phyloP scores from a whole-genome alignment of 2,329 filamentous ascomycete species.

The Stachybotrys elegans region DNA sequence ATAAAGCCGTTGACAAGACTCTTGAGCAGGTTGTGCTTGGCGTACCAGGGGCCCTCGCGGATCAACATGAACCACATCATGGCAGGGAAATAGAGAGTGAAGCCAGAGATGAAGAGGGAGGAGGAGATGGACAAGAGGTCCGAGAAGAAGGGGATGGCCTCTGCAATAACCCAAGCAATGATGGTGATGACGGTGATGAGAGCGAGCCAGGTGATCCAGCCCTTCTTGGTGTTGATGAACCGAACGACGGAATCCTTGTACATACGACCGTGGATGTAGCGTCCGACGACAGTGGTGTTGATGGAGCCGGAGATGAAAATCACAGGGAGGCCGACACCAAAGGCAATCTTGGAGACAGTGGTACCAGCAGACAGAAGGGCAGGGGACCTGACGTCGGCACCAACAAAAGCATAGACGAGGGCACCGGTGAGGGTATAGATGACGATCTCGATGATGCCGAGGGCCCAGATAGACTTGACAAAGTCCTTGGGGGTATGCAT shows the following conservation, averaged over 20 bases:
- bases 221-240: constrained; percentile 33
- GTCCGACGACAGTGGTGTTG: constrained; percentile 38
- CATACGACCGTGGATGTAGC: constrained; percentile 31
- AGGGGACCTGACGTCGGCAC: constrained; percentile 52
- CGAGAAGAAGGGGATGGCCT: constrained; percentile 66
- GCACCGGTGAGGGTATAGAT: constrained; percentile 60
- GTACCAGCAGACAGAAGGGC: constrained; percentile 57
- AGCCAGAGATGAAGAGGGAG: constrained; percentile 39
- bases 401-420: constrained; percentile 61
- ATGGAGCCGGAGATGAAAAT: constrained; percentile 66
- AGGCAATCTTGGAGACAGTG: constrained; percentile 55
- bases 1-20: background rate
- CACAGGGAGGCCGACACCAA: constrained; percentile 60
- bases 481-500: constrained; percentile 36
- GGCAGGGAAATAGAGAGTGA: background rate
- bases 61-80: constrained; percentile 1
- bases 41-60: background rate
- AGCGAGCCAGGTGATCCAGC: constrained; percentile 46
- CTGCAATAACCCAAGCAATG: constrained; percentile 63
- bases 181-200: constrained; percentile 54
- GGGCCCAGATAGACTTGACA: constrained; percentile 45
- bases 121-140: constrained; percentile 50
- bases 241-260: constrained; percentile 29
- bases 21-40: background rate
- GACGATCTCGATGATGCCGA: constrained; percentile 50